Base-by-base conservation (phyloP, 75 land plant species). In the Cunninghamia lanceolata region DNA sequence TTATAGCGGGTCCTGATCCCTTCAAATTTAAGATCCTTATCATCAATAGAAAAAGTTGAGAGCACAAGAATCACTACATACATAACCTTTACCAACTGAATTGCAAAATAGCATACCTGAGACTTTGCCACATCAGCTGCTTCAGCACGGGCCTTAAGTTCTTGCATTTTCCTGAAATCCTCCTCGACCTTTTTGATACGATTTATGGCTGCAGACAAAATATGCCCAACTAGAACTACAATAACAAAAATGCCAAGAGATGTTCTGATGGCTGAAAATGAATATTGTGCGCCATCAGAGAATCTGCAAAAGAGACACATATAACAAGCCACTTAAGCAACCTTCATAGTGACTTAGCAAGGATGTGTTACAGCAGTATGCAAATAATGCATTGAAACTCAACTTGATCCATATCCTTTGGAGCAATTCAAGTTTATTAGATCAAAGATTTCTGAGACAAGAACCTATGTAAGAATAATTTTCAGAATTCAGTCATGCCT, bases 61-160 rank as follows among this genome's bases (percentile, higher is more conserved):
- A 50, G 9, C 63, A 43, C 28, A 2, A 70, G 74, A 70, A 70
- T 25, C 14, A 70, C 3, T 32, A 75, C 42, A 53, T 79, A 30
- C 19, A 54, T 47, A 39, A 39, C 34, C 68, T 13, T 82, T 68
- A 81, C 15, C 28, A 36, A 83, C 52, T 25, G 36, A 50, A 82
- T 54, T 40, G 3, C 6, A 50, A 88, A 35, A 13, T n/a, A 54
- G 5, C 38, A 25, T 38, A 90, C 91, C 91, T 90, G 91, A 8
- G 91, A 90, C 88, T 90, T 90, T 10, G 91, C 91, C 17, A 89
- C 85, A 50, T 83, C 91, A 84, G 91, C 91, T 63, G 92, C 91
- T 45, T 90, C 91, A 71, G 91, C 91, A 21, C 84, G 88, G 30
- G 84, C 89, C 74, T 90, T 90, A 19, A 90, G 85, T 82, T 90